Conservation (phyloP, 257 asterid genomes). For the Cordia subcordata region DNA sequence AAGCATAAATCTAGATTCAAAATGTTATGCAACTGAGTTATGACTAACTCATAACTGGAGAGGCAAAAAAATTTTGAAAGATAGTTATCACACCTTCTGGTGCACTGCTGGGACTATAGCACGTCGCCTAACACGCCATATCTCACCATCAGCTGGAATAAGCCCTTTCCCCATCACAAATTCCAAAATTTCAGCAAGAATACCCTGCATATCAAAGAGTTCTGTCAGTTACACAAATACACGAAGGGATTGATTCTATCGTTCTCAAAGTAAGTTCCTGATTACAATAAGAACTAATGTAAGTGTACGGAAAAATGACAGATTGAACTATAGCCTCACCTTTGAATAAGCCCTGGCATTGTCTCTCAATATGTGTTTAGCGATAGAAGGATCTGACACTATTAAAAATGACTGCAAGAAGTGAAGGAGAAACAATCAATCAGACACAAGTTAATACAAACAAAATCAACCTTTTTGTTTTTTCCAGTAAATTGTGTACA, state of each 20-base stretch:
- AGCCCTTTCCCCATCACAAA: constrained; percentile 99
- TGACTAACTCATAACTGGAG: background rate
- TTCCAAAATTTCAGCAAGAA: constrained; percentile 90
- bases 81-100: constrained; percentile 59
- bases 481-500: no score
- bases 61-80: background rate
- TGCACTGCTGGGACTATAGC: constrained; percentile 96
- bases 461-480: no score
- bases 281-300: no score
- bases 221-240: constrained; percentile 5
- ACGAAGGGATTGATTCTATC: background rate
- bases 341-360: constrained; percentile 86
- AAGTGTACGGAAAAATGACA: no score
- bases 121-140: constrained; percentile 90
- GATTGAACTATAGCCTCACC: constrained; percentile 33
- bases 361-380: constrained; percentile 81
- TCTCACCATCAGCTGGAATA: constrained; percentile 97
- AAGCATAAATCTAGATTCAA: no score
- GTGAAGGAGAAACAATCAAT: constrained; percentile 11
- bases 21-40: background rate
- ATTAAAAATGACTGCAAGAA: constrained; percentile 83
- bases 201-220: constrained; percentile 47
- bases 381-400: constrained; percentile 85
- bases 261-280: background rate
- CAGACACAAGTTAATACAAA: constrained; percentile 4